Evolutionary conservation across 2,329 filamentous ascomycete genomes (phyloP).

Genomic region (Sphaerulina populicola): DNA sequence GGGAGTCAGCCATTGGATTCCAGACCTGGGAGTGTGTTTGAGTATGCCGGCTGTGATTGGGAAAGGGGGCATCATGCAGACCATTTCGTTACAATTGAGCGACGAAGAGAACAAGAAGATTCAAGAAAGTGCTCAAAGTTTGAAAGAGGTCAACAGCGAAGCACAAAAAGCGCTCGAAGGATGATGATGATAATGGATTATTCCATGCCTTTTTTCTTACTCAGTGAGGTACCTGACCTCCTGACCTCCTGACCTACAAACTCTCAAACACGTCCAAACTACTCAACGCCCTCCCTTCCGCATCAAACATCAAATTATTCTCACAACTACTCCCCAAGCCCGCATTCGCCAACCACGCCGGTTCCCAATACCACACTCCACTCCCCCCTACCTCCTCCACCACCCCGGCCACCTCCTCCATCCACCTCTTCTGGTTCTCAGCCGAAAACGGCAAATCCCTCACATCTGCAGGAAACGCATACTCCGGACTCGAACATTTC

Average conservation of each 20-base stretch:
- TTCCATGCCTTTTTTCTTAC: neutral
- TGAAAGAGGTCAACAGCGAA: slow-evolving; percentile 34
- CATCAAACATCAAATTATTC: slow-evolving; percentile 26
- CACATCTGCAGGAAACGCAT: slow-evolving; percentile 23
- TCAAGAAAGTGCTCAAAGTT: slow-evolving; percentile 31
- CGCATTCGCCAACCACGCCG: slow-evolving; percentile 28
- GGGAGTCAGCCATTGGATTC: slow-evolving; percentile 45
- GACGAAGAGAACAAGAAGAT: slow-evolving; percentile 31
- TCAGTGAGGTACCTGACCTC: neutral
- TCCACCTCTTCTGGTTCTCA: slow-evolving; percentile 27
- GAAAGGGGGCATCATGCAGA: slow-evolving; percentile 39
- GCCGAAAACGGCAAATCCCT: slow-evolving; percentile 24
- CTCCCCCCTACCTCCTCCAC: slow-evolving; percentile 22
- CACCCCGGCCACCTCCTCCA: slow-evolving; percentile 23
- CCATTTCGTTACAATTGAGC: slow-evolving; percentile 32
- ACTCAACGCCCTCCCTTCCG: slow-evolving; percentile 26
- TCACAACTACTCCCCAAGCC: slow-evolving; percentile 26
- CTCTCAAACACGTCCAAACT: slow-evolving; percentile 18
- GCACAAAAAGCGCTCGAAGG: slow-evolving; percentile 30
- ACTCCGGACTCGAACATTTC: slow-evolving; percentile 24
- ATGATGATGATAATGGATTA: neutral
- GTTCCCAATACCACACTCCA: slow-evolving; percentile 32
- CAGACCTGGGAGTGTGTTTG: slow-evolving; percentile 43
- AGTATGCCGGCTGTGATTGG: slow-evolving; percentile 45
- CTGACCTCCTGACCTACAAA: neutral